phyloP scores from a whole-genome alignment of 306 rosid genomes.

The Prunus mongolica region DNA sequence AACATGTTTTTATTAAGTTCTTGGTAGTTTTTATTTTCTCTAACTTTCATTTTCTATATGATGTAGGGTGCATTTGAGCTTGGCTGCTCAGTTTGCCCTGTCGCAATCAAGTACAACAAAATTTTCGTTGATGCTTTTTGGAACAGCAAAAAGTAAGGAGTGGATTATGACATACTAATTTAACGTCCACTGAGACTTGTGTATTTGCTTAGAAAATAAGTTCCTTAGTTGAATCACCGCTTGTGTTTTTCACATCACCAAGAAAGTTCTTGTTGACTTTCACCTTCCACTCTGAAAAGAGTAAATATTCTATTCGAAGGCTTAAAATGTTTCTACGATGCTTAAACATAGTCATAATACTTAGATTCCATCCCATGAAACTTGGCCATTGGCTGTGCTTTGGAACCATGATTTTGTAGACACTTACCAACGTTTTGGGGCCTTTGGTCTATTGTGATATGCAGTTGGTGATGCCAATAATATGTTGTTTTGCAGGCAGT shows the following conservation, averaged over 20 bases:
- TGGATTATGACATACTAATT: slow-evolving; percentile 15
- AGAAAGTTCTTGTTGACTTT: neutral
- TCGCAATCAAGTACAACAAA: slow-evolving; percentile 95
- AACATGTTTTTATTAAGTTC: slow-evolving; percentile 2
- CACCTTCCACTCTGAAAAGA: neutral
- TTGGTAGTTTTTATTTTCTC: slow-evolving; percentile 11
- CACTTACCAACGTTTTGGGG: neutral
- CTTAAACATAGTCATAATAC: neutral
- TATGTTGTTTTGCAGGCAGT: slow-evolving; percentile 63
- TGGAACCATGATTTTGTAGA: neutral
- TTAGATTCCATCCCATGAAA: neutral
- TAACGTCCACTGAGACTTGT: neutral
- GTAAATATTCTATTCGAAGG: neutral
- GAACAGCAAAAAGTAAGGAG: slow-evolving; percentile 94
- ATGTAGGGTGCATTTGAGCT: slow-evolving; percentile 98
- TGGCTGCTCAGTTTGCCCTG: slow-evolving; percentile 87
- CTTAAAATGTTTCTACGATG: neutral
- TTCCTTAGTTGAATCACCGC: slow-evolving; percentile 1
- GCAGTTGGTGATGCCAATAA: neutral
- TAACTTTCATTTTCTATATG: slow-evolving; percentile 13
- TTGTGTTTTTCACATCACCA: neutral
- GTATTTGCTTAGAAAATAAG: neutral
- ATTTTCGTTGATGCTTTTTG: slow-evolving; percentile 97
- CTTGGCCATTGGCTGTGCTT: neutral
- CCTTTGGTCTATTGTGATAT: neutral